Evolutionary conservation across 257 asterid genomes (phyloP).

Genomic region (Nicotiana otophora): DNA sequence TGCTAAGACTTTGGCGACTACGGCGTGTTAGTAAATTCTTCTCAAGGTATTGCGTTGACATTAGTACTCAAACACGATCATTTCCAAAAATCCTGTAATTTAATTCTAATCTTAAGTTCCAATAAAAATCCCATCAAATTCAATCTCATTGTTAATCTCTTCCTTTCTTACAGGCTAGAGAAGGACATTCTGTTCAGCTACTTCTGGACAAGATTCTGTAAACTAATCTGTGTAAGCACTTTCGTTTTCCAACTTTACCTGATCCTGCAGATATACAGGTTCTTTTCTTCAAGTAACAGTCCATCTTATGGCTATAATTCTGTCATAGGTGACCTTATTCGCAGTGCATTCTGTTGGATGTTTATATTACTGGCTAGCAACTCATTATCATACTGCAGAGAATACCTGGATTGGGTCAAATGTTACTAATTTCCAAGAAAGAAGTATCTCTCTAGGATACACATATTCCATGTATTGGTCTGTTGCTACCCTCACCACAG

Average conservation of each 20-base stretch:
- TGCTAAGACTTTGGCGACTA: constrained; percentile 92
- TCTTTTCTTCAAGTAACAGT: not conserved
- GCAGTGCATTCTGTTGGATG: constrained; percentile 83
- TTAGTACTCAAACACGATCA: not conserved
- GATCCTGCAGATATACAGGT: not conserved
- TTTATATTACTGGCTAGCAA: constrained; percentile 81
- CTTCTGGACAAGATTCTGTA: constrained; percentile 77
- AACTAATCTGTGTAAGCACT: constrained; percentile 54
- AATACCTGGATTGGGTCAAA: constrained; percentile 75
- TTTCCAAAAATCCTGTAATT: not conserved
- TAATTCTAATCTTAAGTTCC: not conserved
- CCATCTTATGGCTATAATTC: not conserved
- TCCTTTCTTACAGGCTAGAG: constrained; percentile 53
- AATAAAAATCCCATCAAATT: not conserved
- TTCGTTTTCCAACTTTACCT: not conserved
- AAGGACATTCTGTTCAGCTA: constrained; percentile 89
- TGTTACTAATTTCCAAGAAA: constrained; percentile 48
- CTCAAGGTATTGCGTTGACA: constrained; percentile 44
- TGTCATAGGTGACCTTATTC: constrained; percentile 70
- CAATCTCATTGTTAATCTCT: not conserved
- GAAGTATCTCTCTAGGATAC: constrained; percentile 68
- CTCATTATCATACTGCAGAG: constrained; percentile 34
- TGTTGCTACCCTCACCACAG: constrained; percentile 79
- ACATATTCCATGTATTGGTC: constrained; percentile 89
- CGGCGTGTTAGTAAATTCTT: constrained; percentile 83